A percentile compares a stretch with the other conserved stretches of the same genome.
phyloP scores from a whole-genome alignment of 805 yeast genomes.

The Zygoascus biomembranicola region DNA sequence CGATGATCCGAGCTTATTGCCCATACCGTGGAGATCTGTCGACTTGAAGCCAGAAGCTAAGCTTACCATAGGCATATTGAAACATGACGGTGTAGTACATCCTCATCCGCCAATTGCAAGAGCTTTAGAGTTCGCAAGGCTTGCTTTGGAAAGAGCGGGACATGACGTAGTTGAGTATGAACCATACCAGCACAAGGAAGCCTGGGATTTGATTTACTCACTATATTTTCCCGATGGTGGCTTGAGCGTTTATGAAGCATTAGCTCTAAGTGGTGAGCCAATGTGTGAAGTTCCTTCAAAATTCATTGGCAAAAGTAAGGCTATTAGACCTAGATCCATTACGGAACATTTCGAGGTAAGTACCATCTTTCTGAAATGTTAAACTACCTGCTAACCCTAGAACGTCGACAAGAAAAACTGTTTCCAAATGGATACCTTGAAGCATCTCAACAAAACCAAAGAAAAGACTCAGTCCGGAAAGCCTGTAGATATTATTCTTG shows the following conservation, averaged over 20 bases:
- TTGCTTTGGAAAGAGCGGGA: constrained; percentile 6
- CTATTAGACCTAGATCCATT: constrained; percentile 13
- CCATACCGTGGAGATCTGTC: constrained; percentile 9
- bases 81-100: constrained; percentile 36
- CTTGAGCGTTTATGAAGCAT: neutral
- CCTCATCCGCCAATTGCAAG: constrained; percentile 46
- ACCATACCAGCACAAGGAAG: neutral
- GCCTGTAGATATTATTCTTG: neutral
- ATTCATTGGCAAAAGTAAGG: constrained; percentile 39
- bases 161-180: neutral
- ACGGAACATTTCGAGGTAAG: constrained; percentile 3
- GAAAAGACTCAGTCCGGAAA: neutral
- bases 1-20: constrained; percentile 4
- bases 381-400: neutral
- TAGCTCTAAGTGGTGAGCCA: neutral
- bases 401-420: neutral
- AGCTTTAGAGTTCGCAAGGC: constrained; percentile 33
- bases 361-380: neutral
- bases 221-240: neutral
- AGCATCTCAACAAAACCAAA: neutral
- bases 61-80: constrained; percentile 6
- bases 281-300: constrained; percentile 16
- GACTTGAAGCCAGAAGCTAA: neutral
- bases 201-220: neutral
- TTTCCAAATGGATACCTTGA: constrained; percentile 3